Base-by-base conservation (phyloP, 495 filamentous ascomycete genomes). In the Penicillium coffeae region DNA sequence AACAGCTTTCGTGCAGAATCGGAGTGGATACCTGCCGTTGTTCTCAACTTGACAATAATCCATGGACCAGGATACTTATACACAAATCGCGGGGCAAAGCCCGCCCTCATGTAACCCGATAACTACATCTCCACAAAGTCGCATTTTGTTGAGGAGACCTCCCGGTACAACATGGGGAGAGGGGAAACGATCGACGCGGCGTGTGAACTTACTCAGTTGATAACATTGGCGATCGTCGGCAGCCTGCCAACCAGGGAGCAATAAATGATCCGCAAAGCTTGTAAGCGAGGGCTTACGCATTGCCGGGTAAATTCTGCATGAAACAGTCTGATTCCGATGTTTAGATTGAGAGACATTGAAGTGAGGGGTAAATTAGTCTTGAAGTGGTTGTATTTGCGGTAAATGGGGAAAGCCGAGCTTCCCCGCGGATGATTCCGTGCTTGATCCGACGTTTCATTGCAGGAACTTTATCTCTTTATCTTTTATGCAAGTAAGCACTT, bases 61-160 rank as follows among this genome's bases (percentile, higher is more conserved):
- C n/a, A n/a, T n/a, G n/a, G n/a, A n/a, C n/a, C n/a, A n/a, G n/a
- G n/a, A n/a, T n/a, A n/a, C n/a, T n/a, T n/a, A n/a, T n/a, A n/a
- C n/a, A n/a, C n/a, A n/a, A n/a, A n/a, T n/a, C n/a, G n/a, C n/a
- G n/a, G 25, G 50, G 44, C 46, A 38, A 52, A 47, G 10, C 8
- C 5, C 20, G 7, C 14, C 16, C n/a, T 33, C 32, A 47, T 52
- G 50, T 52, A 52, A 52, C 50, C 25, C 15, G 27, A 21, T 36
- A 32, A 15, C 14, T 12, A n/a, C n/a, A 3, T 21, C 41, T 34
- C 9, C 15, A 15, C 21, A 54, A 40, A 49, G 51, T 54, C 51
- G 21, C 51, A 54, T 54, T 45, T 8, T 25, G 8, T n/a, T 3
- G 21, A 54, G 21, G 45, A 48, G 45, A 54, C 45, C 21, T 48